phyloP scores from a whole-genome alignment of 768 basidiomycete species.

The Termitomyces sp. region DNA sequence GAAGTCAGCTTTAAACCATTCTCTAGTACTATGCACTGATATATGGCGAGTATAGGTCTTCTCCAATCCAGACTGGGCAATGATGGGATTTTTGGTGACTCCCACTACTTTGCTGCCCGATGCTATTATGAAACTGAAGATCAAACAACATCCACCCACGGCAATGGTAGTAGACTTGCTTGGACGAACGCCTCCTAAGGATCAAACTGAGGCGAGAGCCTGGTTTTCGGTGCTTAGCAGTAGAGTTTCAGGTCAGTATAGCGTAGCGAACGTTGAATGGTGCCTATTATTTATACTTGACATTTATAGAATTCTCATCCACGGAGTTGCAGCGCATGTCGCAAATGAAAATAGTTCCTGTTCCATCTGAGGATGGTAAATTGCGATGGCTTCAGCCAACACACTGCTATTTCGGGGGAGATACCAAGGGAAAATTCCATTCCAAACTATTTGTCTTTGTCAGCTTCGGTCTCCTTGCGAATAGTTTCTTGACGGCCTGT shows the following conservation, averaged over 20 bases:
- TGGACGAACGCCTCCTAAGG: conserved; percentile 51
- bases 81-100: conserved; percentile 72
- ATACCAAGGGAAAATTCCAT: conserved; percentile 53
- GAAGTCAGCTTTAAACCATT: conserved; percentile 42
- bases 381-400: conserved; percentile 48
- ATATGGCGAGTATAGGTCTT: conserved; percentile 49
- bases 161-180: conserved; percentile 54
- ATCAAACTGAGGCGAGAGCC: conserved; percentile 44
- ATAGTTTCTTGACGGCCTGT: conserved; percentile 78
- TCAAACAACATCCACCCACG: conserved; percentile 65
- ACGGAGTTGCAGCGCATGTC: conserved; percentile 54
- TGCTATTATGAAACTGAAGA: conserved; percentile 55
- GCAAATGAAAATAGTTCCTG: conserved; percentile 61
- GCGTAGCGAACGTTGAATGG: neutral
- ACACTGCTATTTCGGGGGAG: conserved; percentile 65
- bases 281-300: neutral
- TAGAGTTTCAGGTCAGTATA: conserved; percentile 54
- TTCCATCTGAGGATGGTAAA: conserved; percentile 26
- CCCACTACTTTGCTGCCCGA: conserved; percentile 47
- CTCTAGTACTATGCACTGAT: neutral
- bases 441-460: conserved; percentile 84
- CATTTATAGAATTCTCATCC: conserved; percentile 47
- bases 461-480: conserved; percentile 79
- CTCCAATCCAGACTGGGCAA: conserved; percentile 57
- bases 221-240: conserved; percentile 69